Conservation (phyloP, 495 filamentous ascomycete genomes). For the Trichoderma orchidacearum region DNA sequence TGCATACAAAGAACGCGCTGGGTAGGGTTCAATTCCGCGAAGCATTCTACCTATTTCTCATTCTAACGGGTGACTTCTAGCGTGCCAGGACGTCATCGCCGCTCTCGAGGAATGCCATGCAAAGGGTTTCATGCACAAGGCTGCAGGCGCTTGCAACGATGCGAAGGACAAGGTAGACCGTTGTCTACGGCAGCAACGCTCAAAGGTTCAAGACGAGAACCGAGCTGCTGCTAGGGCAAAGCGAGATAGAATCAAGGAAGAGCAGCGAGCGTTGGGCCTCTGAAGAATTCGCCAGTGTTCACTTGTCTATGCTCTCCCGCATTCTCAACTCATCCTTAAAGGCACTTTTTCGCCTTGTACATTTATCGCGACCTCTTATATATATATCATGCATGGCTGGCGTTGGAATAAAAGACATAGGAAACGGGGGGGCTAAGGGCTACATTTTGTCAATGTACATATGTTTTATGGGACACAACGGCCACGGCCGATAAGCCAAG, state of each 20-base stretch:
- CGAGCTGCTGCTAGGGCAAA: conserved; percentile 57
- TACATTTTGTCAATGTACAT: neutral
- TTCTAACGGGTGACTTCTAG: conserved; percentile 31
- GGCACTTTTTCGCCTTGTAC: too few species aligned
- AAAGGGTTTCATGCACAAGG: conserved; percentile 77
- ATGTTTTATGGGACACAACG: neutral
- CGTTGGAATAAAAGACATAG: neutral
- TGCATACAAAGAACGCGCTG: conserved; percentile 80
- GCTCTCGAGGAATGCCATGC: conserved; percentile 94
- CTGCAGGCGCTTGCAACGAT: conserved; percentile 77
- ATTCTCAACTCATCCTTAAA: neutral
- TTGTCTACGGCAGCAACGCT: conserved; percentile 68
- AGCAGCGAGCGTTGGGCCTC: neutral
- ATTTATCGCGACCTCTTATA: too few species aligned
- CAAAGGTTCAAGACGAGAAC: conserved; percentile 63
- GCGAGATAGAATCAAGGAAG: conserved; percentile 44
- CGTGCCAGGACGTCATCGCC: conserved; percentile 84
- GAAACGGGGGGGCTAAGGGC: neutral
- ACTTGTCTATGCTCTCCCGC: neutral
- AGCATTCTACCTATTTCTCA: neutral
- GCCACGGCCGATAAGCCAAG: too few species aligned
- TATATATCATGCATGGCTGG: neutral
- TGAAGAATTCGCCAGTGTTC: neutral
- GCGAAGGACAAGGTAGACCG: conserved; percentile 67
- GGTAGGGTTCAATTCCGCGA: conserved; percentile 36